phyloP scores from a whole-genome alignment of 2,329 filamentous ascomycete species.

The Colletotrichum sp. region DNA sequence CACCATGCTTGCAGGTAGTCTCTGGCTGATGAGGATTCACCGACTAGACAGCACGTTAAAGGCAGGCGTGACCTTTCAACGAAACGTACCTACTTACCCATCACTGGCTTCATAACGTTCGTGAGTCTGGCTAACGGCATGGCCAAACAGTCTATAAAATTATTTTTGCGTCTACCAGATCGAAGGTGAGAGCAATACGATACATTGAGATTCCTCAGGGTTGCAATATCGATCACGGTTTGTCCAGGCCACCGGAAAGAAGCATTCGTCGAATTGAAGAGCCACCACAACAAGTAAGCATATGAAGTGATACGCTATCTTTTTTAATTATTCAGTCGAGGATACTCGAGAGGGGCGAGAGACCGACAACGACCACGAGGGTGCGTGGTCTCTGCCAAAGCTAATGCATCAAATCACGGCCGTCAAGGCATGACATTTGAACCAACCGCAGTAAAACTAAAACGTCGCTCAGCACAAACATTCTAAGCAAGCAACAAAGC shows the following conservation, averaged over 20 bases:
- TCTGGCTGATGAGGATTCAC: accelerated
- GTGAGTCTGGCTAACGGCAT: not conserved
- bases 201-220: not conserved
- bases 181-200: not conserved
- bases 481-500: accelerated
- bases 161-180: accelerated
- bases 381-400: not conserved
- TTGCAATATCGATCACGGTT: accelerated
- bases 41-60: not conserved
- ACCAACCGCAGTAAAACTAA: not conserved
- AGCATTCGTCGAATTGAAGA: not conserved
- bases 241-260: not conserved
- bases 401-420: not conserved
- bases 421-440: not conserved
- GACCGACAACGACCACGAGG: not conserved
- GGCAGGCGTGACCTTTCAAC: not conserved
- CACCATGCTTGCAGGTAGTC: accelerated
- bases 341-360: not conserved
- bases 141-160: not conserved
- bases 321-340: not conserved
- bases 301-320: not conserved
- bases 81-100: not conserved
- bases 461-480: not conserved
- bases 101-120: not conserved
- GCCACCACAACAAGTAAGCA: not conserved